phyloP scores from a whole-genome alignment of 768 basidiomycete species.

The Podaxis pistillaris region DNA sequence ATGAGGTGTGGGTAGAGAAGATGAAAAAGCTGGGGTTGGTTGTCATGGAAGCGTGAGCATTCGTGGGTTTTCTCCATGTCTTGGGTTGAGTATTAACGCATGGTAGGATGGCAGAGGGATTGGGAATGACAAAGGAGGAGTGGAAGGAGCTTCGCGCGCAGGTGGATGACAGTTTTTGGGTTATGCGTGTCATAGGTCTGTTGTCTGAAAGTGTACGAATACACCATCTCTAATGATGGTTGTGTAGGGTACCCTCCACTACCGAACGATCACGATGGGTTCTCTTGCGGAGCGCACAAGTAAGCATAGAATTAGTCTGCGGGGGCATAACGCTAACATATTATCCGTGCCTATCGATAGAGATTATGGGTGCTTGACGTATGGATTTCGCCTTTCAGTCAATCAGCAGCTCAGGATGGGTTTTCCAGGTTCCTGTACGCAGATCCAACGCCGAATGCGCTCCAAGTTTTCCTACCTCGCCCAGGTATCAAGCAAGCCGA shows the following conservation, averaged over 20 bases:
- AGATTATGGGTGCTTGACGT: conserved; percentile 93
- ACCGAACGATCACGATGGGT: conserved; percentile 73
- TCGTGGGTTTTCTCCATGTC: neutral
- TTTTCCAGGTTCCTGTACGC: conserved; percentile 75
- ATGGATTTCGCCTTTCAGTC: conserved; percentile 20
- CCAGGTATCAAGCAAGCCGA: conserved; percentile 30
- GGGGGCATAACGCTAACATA: neutral
- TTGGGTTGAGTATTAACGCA: neutral
- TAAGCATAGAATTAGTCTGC: conserved; percentile 25
- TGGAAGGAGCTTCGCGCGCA: conserved; percentile 65
- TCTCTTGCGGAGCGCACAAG: conserved; percentile 92
- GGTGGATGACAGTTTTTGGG: conserved; percentile 89
- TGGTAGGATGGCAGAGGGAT: conserved; percentile 74
- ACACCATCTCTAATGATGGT: neutral
- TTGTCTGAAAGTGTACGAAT: neutral
- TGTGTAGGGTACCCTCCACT: conserved; percentile 80
- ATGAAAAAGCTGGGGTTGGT: conserved; percentile 82
- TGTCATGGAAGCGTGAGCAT: conserved; percentile 83
- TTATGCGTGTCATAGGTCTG: conserved; percentile 78
- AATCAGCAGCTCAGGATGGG: neutral
- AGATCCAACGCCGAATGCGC: conserved; percentile 74
- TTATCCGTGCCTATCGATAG: conserved; percentile 30
- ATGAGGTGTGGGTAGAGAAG: conserved; percentile 76
- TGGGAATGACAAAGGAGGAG: conserved; percentile 71
- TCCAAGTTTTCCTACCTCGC: conserved; percentile 74